These are phyloP conservation scores for Dendrobium huoshanense DNA, from an alignment of 106 monocot species.

Conservation along the genomic window DNA sequence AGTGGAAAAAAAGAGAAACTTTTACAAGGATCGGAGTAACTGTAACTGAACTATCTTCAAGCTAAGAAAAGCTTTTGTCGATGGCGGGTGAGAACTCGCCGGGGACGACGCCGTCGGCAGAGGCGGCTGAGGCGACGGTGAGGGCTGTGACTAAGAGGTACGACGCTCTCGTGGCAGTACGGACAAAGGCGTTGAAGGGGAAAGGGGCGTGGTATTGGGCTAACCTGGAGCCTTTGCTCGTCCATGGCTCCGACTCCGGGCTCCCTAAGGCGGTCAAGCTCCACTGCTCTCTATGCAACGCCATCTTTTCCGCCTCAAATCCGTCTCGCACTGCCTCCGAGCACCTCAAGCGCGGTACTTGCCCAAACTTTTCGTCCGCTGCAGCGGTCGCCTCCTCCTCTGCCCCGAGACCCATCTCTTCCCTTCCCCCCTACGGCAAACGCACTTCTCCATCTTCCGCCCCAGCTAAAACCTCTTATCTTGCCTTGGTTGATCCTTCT, in stretches of 20 bases:
- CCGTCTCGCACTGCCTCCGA: slow-evolving; percentile 66
- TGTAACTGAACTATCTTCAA: background rate
- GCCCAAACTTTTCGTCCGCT: slow-evolving; percentile 33
- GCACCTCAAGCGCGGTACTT: slow-evolving; percentile 57
- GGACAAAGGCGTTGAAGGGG: slow-evolving; percentile 51
- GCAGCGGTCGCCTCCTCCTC: background rate
- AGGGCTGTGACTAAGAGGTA: slow-evolving; percentile 35
- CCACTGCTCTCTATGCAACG: slow-evolving; percentile 53
- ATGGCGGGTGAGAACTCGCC: background rate
- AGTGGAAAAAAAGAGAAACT: too few relatives aligned
- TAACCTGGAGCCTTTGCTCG: slow-evolving; percentile 46
- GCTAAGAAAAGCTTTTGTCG: background rate
- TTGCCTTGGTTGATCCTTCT: background rate
- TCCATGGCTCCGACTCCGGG: slow-evolving; percentile 31
- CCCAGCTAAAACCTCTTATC: background rate
- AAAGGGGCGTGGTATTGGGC: slow-evolving; percentile 74
- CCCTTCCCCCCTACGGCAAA: background rate
- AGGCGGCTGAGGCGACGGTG: slow-evolving; percentile 28
- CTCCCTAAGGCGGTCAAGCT: slow-evolving; percentile 58
- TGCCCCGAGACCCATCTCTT: slow-evolving; percentile 17
- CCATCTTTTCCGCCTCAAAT: slow-evolving; percentile 64
- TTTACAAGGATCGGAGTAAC: background rate
- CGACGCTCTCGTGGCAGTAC: slow-evolving; percentile 33
- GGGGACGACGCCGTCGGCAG: slow-evolving; percentile 3
- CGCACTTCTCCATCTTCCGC: background rate